phyloP scores from a whole-genome alignment of 306 rosid genomes.

The Vigna hirtella region DNA sequence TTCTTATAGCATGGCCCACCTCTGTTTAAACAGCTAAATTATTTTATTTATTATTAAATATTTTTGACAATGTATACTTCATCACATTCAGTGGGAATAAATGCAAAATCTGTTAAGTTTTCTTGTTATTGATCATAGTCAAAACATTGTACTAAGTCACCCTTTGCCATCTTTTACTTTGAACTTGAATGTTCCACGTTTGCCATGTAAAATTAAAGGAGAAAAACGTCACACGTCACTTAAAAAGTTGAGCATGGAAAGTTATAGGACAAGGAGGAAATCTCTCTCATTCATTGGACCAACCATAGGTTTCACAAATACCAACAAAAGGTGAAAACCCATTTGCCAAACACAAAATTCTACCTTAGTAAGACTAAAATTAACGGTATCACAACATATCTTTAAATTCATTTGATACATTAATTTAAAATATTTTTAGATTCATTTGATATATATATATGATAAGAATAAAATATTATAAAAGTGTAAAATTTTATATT shows the following conservation, averaged over 20 bases:
- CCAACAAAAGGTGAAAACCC: not conserved
- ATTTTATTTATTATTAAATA: not conserved
- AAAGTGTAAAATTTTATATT: no score
- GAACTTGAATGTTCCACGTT: not conserved
- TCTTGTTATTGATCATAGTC: not conserved
- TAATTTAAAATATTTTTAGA: no score
- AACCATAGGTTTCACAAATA: not conserved
- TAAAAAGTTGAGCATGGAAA: not conserved
- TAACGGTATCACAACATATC: no score
- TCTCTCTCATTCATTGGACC: not conserved
- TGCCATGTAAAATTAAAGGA: not conserved
- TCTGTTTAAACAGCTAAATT: not conserved
- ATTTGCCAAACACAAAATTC: not conserved
- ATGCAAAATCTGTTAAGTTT: not conserved
- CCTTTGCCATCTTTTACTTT: not conserved
- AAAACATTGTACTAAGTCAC: not conserved
- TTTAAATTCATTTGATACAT: no score
- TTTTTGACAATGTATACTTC: not conserved
- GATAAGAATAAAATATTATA: no score
- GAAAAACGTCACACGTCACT: conserved; percentile 17
- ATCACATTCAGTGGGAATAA: not conserved
- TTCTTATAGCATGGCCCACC: not conserved
- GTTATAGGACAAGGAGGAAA: not conserved
- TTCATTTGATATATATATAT: no score
- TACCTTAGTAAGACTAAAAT: no score